phyloP scores from a whole-genome alignment of 75 land plant genomes.

The Isoetes taiwanensis region DNA sequence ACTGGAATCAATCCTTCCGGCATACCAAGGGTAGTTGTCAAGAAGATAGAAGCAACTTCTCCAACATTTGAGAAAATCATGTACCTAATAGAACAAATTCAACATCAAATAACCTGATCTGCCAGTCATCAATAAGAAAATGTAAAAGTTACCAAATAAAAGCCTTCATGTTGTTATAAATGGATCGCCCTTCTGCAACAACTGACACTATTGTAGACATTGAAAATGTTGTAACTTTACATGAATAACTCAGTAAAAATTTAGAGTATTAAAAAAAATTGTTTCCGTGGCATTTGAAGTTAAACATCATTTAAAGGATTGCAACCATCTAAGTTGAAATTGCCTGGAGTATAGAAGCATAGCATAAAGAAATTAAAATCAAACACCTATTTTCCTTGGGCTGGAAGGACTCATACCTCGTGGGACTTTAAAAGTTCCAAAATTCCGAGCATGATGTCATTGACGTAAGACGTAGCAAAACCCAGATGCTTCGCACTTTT shows the following conservation, averaged over 20 bases:
- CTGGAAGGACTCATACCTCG: no score
- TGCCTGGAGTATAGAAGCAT: slow-evolving; percentile 6
- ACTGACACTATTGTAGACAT: neutral
- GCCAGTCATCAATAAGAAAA: no score
- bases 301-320: no score
- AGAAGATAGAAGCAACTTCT: neutral
- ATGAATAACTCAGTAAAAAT: no score
- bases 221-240: no score
- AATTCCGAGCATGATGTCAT: slow-evolving; percentile 46
- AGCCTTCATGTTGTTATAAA: slow-evolving; percentile 6
- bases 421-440: slow-evolving; percentile 44
- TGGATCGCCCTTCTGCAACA: neutral
- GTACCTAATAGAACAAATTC: neutral
- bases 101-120: neutral
- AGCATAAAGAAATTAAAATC: neutral
- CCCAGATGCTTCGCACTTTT: slow-evolving; percentile 54
- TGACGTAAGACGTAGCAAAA: slow-evolving; percentile 56
- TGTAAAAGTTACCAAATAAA: neutral
- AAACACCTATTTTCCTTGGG: neutral
- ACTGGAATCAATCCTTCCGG: slow-evolving; percentile 4
- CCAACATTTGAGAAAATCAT: slow-evolving; percentile 4
- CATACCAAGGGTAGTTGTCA: slow-evolving; percentile 4
- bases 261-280: no score
- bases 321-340: no score
- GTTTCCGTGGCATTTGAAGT: no score